Conservation (phyloP, 2,329 filamentous ascomycete genomes). For the Paraconiothyrium brasiliense region DNA sequence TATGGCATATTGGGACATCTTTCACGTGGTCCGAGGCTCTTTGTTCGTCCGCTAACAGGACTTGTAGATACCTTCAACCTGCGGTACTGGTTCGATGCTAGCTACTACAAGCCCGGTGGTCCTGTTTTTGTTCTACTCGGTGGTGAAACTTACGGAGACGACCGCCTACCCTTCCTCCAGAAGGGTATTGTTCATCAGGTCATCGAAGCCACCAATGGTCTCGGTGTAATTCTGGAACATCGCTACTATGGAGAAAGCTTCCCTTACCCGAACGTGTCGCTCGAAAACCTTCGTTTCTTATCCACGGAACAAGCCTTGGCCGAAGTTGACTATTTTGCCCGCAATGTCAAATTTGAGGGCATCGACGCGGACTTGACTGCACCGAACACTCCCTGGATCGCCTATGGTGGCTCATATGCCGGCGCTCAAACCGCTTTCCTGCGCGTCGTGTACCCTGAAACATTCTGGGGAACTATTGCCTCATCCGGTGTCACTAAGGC, state of each 20-base stretch:
- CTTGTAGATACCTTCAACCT: slow-evolving; percentile 65
- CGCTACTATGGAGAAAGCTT: slow-evolving; percentile 85
- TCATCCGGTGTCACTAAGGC: slow-evolving; percentile 82
- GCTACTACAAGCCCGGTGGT: slow-evolving; percentile 78
- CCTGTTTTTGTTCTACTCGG: slow-evolving; percentile 80
- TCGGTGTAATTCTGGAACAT: slow-evolving; percentile 85
- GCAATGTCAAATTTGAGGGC: slow-evolving; percentile 75
- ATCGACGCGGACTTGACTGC: slow-evolving; percentile 73
- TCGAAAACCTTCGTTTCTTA: slow-evolving; percentile 79
- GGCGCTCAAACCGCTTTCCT: slow-evolving; percentile 81
- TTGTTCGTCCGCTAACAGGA: neutral
- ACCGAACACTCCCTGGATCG: slow-evolving; percentile 73
- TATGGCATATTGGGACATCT: neutral
- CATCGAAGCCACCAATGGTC: slow-evolving; percentile 70
- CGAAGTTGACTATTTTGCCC: slow-evolving; percentile 82
- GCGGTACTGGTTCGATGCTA: slow-evolving; percentile 85
- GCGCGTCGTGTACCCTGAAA: slow-evolving; percentile 78
- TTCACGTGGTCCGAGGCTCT: neutral
- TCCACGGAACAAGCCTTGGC: slow-evolving; percentile 84
- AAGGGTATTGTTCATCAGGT: slow-evolving; percentile 80
- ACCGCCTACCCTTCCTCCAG: slow-evolving; percentile 74
- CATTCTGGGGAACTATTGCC: slow-evolving; percentile 81
- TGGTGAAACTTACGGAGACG: slow-evolving; percentile 74
- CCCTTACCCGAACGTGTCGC: slow-evolving; percentile 72
- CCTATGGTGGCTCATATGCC: slow-evolving; percentile 86